Evolutionary conservation across 73 alveolate genomes (phyloP).

Genomic region (Tetrahymena thermophila): DNA sequence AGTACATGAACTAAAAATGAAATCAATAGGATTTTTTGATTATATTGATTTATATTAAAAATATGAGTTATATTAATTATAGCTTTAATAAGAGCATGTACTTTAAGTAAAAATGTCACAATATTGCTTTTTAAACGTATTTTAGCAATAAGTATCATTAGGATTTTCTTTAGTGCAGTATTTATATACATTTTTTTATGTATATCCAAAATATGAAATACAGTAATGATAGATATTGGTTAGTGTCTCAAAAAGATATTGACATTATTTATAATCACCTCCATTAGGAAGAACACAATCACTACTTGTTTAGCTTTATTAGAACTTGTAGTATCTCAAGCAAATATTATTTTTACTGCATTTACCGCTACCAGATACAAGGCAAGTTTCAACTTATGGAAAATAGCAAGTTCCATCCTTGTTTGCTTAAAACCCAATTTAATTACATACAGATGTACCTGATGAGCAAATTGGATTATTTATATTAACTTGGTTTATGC

Average conservation of each 20-base stretch:
- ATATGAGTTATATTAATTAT: too few relatives aligned
- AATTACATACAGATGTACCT: not conserved
- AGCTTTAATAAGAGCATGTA: too few relatives aligned
- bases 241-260: not conserved
- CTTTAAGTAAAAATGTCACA: too few relatives aligned
- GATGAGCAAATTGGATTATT: not conserved
- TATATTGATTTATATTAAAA: too few relatives aligned
- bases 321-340: not conserved
- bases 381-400: not conserved
- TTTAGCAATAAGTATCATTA: too few relatives aligned
- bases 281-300: not conserved
- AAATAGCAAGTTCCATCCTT: not conserved
- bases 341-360: not conserved
- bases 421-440: not conserved
- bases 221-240: not conserved
- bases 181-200: too few relatives aligned
- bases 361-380: not conserved
- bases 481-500: not conserved
- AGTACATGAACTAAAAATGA: too few relatives aligned
- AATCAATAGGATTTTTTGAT: too few relatives aligned
- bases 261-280: not conserved
- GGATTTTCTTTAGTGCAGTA: too few relatives aligned
- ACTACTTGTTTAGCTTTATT: not conserved
- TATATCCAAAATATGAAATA: not conserved
- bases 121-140: too few relatives aligned